Percentiles rank a stretch among this genome's conserved stretches.
These are phyloP conservation scores for Ilyonectria sp. DNA, from an alignment of 2,329 filamentous ascomycete genomes.

Conservation along the genomic window DNA sequence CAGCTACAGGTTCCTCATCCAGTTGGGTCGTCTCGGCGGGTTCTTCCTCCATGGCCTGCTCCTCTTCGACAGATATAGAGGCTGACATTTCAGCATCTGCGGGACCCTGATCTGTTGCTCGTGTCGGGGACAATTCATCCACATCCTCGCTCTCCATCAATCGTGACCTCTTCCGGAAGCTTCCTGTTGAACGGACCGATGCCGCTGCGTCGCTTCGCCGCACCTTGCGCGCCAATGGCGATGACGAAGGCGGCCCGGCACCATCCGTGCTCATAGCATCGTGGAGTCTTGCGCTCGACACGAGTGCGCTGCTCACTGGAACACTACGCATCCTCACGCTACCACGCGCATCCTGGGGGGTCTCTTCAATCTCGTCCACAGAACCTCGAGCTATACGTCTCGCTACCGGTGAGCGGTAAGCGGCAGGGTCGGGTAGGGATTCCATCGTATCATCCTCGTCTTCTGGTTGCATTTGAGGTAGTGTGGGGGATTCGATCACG, in stretches of 20 bases:
- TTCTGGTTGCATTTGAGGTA: conserved; percentile 18
- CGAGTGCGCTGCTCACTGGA: conserved; percentile 53
- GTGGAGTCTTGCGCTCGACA: conserved; percentile 61
- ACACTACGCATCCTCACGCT: conserved; percentile 66
- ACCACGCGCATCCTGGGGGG: conserved; percentile 68
- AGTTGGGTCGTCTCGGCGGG: conserved; percentile 22
- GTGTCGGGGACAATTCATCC: conserved; percentile 55
- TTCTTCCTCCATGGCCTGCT: conserved; percentile 1
- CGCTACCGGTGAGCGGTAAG: conserved; percentile 29
- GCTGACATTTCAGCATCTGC: conserved; percentile 35
- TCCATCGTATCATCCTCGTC: conserved; percentile 43
- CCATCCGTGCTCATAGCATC: conserved; percentile 54
- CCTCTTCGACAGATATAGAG: conserved; percentile 26
- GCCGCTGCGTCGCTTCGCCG: conserved; percentile 53
- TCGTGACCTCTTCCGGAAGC: conserved; percentile 41
- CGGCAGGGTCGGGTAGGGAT: conserved; percentile 36
- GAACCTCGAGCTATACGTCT: conserved; percentile 31
- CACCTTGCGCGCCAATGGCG: conserved; percentile 61
- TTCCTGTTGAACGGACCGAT: conserved; percentile 51
- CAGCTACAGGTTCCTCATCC: conserved; percentile 42
- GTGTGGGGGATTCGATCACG: conserved; percentile 26
- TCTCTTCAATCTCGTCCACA: conserved; percentile 56
- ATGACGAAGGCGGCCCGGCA: conserved; percentile 52
- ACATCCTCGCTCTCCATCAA: conserved; percentile 39
- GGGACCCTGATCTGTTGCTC: conserved; percentile 15